Evolutionary conservation across 1,284 basidiomycete species (phyloP).

Genomic region (Heterobasidion parviporum): DNA sequence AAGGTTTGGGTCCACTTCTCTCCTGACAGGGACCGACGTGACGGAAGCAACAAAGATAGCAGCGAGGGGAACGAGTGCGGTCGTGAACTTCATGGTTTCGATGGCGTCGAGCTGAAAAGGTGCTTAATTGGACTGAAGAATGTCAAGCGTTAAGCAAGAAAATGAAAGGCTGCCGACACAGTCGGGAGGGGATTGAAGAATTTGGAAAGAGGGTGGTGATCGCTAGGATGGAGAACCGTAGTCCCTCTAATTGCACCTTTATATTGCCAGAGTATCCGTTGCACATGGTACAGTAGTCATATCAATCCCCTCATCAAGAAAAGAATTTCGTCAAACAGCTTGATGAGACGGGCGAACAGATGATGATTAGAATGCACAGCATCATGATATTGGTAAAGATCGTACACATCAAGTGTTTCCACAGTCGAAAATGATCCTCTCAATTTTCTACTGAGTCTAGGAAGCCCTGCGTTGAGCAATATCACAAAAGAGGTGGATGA

Average conservation of each 20-base stretch:
- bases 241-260: not conserved
- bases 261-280: not conserved
- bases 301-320: too few species aligned
- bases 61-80: constrained; percentile 35
- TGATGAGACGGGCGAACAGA: too few species aligned
- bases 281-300: too few species aligned
- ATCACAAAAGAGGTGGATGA: too few species aligned
- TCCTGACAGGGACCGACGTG: constrained; percentile 16
- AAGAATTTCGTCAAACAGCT: too few species aligned
- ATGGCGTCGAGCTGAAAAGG: not conserved
- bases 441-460: too few species aligned
- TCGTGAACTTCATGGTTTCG: not conserved
- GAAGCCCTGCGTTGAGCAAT: too few species aligned
- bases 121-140: not conserved
- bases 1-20: constrained; percentile 39
- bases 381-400: too few species aligned
- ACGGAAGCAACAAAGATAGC: not conserved
- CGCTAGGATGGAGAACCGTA: not conserved
- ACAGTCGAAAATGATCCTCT: too few species aligned
- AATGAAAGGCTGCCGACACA: not conserved
- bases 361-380: too few species aligned
- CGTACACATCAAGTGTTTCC: too few species aligned
- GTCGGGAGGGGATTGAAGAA: not conserved
- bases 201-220: not conserved
- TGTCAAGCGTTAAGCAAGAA: not conserved